A percentile compares a stretch with the other conserved stretches of the same genome.
Evolutionary conservation across 768 basidiomycete species (phyloP).

Genomic region (Cystofilobasidium ferigula): DNA sequence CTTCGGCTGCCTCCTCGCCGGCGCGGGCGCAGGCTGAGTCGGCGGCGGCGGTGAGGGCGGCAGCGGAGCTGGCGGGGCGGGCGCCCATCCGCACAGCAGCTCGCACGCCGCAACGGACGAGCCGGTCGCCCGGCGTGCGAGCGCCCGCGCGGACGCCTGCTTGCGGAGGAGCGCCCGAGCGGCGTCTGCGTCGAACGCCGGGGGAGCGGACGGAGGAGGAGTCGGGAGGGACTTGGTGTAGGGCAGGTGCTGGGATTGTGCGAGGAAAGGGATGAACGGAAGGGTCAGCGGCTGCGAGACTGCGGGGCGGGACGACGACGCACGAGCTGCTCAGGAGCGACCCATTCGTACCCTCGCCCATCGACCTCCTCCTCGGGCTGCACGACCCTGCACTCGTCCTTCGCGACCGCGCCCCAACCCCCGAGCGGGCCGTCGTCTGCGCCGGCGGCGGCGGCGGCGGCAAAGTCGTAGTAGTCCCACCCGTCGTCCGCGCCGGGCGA

Average conservation of each 20-base stretch:
- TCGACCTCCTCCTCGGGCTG: background rate
- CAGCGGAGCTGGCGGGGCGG: background rate
- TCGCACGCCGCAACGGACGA: background rate
- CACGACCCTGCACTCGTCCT: background rate
- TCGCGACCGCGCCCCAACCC: background rate
- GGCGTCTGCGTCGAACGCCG: background rate
- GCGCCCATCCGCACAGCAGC: background rate
- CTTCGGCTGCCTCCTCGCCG: background rate
- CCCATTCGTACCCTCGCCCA: background rate
- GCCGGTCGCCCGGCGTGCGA: background rate
- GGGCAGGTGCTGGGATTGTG: background rate
- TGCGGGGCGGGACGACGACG: background rate
- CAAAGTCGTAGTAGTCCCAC: conserved; percentile 7
- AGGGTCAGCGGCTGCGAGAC: background rate
- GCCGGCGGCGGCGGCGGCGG: background rate
- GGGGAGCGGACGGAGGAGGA: background rate
- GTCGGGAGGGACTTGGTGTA: background rate
- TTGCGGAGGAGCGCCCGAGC: background rate
- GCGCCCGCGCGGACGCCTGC: background rate
- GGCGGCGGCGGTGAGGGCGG: background rate
- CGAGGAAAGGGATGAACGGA: background rate
- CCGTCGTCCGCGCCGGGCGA: background rate
- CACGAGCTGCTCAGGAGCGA: background rate
- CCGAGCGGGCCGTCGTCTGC: too few relatives aligned
- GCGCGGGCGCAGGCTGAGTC: too few relatives aligned